Conservation (phyloP, 2,329 filamentous ascomycete genomes). For the Colletotrichum eleusines region DNA sequence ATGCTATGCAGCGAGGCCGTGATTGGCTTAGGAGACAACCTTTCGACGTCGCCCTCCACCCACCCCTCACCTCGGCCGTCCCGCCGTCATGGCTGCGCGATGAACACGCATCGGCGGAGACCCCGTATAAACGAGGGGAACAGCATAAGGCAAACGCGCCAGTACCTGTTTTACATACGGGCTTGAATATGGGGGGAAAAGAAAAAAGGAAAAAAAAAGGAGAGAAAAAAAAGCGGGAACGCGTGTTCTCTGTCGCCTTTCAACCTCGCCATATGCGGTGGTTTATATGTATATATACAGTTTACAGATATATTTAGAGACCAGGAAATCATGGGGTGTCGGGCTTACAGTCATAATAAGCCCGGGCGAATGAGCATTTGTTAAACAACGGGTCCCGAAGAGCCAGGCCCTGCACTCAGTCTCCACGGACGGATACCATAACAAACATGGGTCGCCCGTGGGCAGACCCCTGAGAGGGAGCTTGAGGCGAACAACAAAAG, state of each 20-base stretch:
- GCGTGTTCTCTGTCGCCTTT: neutral
- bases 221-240: conserved; percentile 16
- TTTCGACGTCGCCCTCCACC: neutral
- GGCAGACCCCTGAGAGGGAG: neutral
- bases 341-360: neutral
- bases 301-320: neutral
- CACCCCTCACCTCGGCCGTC: neutral
- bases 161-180: neutral
- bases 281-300: neutral
- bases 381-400: neutral
- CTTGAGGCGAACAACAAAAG: conserved; percentile 7
- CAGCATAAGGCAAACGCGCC: conserved; percentile 17
- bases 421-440: neutral
- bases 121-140: conserved; percentile 12
- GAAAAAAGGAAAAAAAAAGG: no score
- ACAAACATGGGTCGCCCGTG: neutral
- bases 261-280: no score
- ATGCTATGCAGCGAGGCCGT: conserved; percentile 11
- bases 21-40: conserved; percentile 27
- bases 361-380: neutral
- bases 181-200: conserved; percentile 8
- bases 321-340: neutral
- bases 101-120: conserved; percentile 16
- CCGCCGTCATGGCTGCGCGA: no score
- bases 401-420: conserved; percentile 2